Base-by-base conservation (phyloP, 169 alveolate species). In the Eimeria acervulina region DNA sequence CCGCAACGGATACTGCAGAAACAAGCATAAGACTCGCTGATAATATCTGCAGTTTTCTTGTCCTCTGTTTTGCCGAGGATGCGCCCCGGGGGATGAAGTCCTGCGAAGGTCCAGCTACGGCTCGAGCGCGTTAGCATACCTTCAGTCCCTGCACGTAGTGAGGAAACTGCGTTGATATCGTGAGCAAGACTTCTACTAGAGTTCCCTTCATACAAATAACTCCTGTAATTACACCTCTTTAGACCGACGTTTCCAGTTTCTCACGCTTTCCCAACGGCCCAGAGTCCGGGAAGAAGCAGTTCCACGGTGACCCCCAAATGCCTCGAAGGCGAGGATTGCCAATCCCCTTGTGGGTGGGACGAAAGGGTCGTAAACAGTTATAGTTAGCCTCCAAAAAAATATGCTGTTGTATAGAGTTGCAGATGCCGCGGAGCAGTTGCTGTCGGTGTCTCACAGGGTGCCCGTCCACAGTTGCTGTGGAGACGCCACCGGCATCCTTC, bases 261-360 rank as follows among this genome's bases (percentile, higher is more conserved):
- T 36, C 17, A 36, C 40, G 40, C 26, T 19, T 78, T 78, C 12
- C 68, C 26, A 47, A 23, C 44, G 42, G 66, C 40, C 66, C 44
- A n/a, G 66, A 26, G 23, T n/a, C 28, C 36, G 28, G 88, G n/a
- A 8, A 42, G 44, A 26, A 40, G 66, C 23, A 28, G 40, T 44
- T 12, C 38, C 26, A 36, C 36, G 88, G 88, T 78, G 88, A 78
- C 88, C 88, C 88, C 44, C 88, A 28, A 2, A 2, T 3, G 83
- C 19, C 52, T 17, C 83, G 52, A 33, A 2, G 52, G 31, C 26
- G 51, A 68, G 52, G 36, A 72, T 19, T 72, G 83, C 17, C 52
- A 38, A 17, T 21, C 83, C n/a, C 83, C 33, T 36, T 33, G 26
- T 38, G 10, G 31, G 31, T 36, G 31, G 52, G 52, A 6, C 8